phyloP scores from a whole-genome alignment of 2,329 filamentous ascomycete species.

The Torrubiellomyces zombiae region DNA sequence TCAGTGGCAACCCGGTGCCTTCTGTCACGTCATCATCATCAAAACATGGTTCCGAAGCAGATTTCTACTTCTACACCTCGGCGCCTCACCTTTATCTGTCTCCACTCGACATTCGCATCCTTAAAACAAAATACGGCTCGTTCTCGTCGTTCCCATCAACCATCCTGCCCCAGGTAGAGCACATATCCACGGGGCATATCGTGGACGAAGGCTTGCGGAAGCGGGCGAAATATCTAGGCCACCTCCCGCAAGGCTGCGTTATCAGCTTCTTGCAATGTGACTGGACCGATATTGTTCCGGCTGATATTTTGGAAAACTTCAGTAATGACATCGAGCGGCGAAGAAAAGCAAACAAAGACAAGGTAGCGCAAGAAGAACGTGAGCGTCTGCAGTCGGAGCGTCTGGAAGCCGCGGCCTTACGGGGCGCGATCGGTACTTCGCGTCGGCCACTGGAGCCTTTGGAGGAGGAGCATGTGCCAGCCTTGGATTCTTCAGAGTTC shows the following conservation, averaged over 20 bases:
- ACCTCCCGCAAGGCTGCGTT: constrained; percentile 79
- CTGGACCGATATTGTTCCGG: constrained; percentile 76
- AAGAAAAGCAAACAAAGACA: constrained; percentile 63
- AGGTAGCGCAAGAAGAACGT: constrained; percentile 72
- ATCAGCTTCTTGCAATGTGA: constrained; percentile 87
- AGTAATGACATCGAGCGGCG: constrained; percentile 59
- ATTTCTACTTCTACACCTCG: constrained; percentile 79
- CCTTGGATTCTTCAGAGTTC: constrained; percentile 44
- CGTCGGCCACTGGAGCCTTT: constrained; percentile 19
- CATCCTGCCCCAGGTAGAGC: constrained; percentile 72
- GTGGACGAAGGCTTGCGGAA: constrained; percentile 74
- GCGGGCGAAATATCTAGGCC: constrained; percentile 70
- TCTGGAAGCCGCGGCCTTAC: constrained; percentile 54
- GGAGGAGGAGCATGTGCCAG: constrained; percentile 20
- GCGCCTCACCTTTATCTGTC: constrained; percentile 81
- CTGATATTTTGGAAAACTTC: constrained; percentile 61
- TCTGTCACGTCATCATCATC: constrained; percentile 7
- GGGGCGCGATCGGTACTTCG: constrained; percentile 24
- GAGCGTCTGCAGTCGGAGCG: constrained; percentile 70
- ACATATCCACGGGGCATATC: constrained; percentile 73
- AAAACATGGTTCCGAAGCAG: constrained; percentile 20
- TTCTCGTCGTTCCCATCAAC: constrained; percentile 74
- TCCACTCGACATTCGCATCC: constrained; percentile 77
- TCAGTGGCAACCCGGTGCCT: constrained; percentile 6
- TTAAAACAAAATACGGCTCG: constrained; percentile 74